Evolutionary conservation across 257 asterid genomes (phyloP).

Genomic region (Nemophila menziesii): DNA sequence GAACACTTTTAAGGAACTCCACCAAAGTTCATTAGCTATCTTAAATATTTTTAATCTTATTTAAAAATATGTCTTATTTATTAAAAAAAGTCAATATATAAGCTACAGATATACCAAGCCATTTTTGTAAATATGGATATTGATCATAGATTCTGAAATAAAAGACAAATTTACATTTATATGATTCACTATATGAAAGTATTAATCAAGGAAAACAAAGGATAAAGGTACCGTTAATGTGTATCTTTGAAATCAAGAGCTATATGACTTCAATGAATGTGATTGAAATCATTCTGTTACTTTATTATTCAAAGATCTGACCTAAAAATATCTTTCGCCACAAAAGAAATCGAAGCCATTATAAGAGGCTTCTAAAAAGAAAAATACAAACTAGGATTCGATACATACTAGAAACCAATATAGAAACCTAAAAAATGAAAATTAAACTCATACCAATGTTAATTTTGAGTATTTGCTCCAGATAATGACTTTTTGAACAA

Average conservation of each 20-base stretch:
- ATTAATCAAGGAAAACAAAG: too few species aligned
- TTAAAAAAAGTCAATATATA: too few species aligned
- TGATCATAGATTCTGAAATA: constrained; percentile 79
- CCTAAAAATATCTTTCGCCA: constrained; percentile 54
- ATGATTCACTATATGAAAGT: constrained; percentile 8
- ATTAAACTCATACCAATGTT: constrained; percentile 58
- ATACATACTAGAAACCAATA: too few species aligned
- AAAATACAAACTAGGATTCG: too few species aligned
- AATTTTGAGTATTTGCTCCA: constrained; percentile 80
- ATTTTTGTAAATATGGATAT: constrained; percentile 77
- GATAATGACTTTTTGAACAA: constrained; percentile 83
- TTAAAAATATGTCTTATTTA: too few species aligned
- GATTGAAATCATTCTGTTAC: constrained; percentile 86
- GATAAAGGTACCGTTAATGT: too few species aligned
- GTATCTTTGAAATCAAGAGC: constrained; percentile 94
- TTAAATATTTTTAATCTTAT: too few species aligned
- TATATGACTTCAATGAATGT: constrained; percentile 90
- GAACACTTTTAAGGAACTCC: too few species aligned
- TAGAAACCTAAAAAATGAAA: constrained; percentile 10
- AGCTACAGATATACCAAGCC: constrained; percentile 83
- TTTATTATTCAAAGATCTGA: constrained; percentile 80
- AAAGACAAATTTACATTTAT: constrained; percentile 11
- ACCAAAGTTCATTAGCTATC: too few species aligned
- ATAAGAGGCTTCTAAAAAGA: too few species aligned
- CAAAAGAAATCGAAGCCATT: too few species aligned